A percentile compares a stretch with the other conserved stretches of the same genome.
Conservation (phyloP, 257 asterid species). For the Catharanthus roseus region DNA sequence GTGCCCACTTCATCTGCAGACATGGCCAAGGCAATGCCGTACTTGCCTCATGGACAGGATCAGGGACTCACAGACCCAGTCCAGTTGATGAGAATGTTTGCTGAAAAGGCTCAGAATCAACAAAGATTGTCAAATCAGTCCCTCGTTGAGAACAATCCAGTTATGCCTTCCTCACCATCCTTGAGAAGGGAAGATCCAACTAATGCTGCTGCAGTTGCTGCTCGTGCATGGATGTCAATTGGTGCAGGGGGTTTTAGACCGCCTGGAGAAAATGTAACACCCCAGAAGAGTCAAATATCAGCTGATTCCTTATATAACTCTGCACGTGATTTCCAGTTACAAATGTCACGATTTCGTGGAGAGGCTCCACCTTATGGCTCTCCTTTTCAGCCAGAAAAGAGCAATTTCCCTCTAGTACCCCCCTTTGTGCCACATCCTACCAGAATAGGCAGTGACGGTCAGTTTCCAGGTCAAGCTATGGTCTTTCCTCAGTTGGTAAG, state of each 20-base stretch:
- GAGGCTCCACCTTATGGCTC: constrained; percentile 42
- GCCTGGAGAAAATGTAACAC: constrained; percentile 29
- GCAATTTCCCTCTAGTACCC: constrained; percentile 31
- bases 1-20: constrained; percentile 26
- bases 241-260: constrained; percentile 76
- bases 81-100: constrained; percentile 59
- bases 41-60: constrained; percentile 42
- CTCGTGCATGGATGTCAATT: constrained; percentile 89
- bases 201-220: constrained; percentile 74
- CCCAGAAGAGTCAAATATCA: constrained; percentile 41
- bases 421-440: constrained; percentile 56
- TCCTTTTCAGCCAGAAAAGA: constrained; percentile 41
- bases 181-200: constrained; percentile 40
- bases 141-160: constrained; percentile 24
- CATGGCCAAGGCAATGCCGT: constrained; percentile 27
- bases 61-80: constrained; percentile 69
- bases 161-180: constrained; percentile 25
- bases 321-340: constrained; percentile 48
- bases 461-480: constrained; percentile 51
- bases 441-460: constrained; percentile 43
- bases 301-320: constrained; percentile 53
- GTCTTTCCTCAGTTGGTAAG: constrained; percentile 53
- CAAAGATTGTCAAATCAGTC: constrained; percentile 38
- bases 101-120: constrained; percentile 59
- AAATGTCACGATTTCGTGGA: constrained; percentile 42